Percentiles rank a stretch among this genome's conserved stretches.
phyloP scores from a whole-genome alignment of 306 rosid species.

The Spatholobus suberectus region DNA sequence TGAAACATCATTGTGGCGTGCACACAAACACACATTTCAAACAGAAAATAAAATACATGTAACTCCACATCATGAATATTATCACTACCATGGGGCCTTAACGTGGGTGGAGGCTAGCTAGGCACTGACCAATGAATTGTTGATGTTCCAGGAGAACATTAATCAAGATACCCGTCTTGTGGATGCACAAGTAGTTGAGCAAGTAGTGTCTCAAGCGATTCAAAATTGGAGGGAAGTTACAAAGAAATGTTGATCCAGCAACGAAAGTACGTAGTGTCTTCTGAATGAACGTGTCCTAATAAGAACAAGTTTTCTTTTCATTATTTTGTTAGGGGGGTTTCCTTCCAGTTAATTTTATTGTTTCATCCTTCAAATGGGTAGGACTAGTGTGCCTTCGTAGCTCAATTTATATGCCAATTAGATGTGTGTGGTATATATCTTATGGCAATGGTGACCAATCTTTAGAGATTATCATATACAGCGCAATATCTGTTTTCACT shows the following conservation, averaged over 20 bases:
- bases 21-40: not conserved
- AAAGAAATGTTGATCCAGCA: constrained; percentile 27
- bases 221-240: constrained; percentile 51
- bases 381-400: not conserved
- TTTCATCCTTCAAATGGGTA: constrained; percentile 6
- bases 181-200: constrained; percentile 47
- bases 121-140: constrained; percentile 5
- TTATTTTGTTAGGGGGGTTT: not conserved
- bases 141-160: constrained; percentile 40
- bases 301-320: not conserved
- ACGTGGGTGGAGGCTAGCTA: constrained; percentile 17
- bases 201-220: constrained; percentile 52
- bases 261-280: too few species aligned
- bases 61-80: not conserved
- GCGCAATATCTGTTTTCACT: not conserved
- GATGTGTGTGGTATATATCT: not conserved
- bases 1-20: not conserved
- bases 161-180: constrained; percentile 16
- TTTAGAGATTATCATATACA: not conserved
- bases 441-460: not conserved
- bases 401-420: constrained; percentile 4
- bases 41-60: not conserved
- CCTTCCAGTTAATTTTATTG: not conserved
- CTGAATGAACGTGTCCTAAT: not conserved
- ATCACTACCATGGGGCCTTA: not conserved